phyloP scores from a whole-genome alignment of 2,329 filamentous ascomycete species.

The Neofusicoccum parvum region DNA sequence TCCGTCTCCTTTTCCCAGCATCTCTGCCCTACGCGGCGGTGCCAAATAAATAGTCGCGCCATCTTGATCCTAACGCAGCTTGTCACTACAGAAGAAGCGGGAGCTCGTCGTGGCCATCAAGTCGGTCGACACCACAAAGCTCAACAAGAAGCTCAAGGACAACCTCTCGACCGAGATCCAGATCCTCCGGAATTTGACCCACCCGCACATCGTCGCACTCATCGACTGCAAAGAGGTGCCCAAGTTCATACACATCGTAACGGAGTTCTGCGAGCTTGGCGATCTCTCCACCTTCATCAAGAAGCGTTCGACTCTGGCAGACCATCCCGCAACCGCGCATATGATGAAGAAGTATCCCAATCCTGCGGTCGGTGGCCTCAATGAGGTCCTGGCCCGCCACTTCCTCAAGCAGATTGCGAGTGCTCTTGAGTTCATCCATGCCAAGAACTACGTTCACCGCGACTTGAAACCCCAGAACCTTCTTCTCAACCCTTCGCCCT shows the following conservation, averaged over 20 bases:
- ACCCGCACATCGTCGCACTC: constrained; percentile 95
- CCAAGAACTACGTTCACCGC: constrained; percentile 87
- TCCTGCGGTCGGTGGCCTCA: constrained; percentile 77
- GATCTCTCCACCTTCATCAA: constrained; percentile 96
- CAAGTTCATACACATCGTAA: constrained; percentile 91
- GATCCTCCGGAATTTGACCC: constrained; percentile 89
- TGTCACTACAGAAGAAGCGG: constrained; percentile 64
- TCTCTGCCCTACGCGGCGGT: neutral
- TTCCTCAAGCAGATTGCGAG: constrained; percentile 94
- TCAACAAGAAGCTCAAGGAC: constrained; percentile 95
- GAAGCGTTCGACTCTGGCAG: constrained; percentile 79
- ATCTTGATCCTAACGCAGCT: constrained; percentile 20
- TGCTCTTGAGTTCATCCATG: constrained; percentile 84
- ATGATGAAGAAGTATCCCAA: constrained; percentile 95
- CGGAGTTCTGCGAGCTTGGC: constrained; percentile 97
- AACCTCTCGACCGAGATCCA: constrained; percentile 95
- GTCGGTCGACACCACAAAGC: constrained; percentile 84
- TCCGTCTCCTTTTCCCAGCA: neutral
- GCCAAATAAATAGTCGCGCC: neutral
- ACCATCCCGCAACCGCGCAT: constrained; percentile 79
- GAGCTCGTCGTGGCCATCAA: constrained; percentile 94
- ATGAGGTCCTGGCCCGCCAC: constrained; percentile 95
- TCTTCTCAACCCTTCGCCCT: constrained; percentile 78
- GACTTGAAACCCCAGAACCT: constrained; percentile 98
- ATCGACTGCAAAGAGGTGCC: constrained; percentile 90